These are phyloP conservation scores for Fonsecaea monophora DNA, from an alignment of 2,329 filamentous ascomycete species.

Conservation along the genomic window DNA sequence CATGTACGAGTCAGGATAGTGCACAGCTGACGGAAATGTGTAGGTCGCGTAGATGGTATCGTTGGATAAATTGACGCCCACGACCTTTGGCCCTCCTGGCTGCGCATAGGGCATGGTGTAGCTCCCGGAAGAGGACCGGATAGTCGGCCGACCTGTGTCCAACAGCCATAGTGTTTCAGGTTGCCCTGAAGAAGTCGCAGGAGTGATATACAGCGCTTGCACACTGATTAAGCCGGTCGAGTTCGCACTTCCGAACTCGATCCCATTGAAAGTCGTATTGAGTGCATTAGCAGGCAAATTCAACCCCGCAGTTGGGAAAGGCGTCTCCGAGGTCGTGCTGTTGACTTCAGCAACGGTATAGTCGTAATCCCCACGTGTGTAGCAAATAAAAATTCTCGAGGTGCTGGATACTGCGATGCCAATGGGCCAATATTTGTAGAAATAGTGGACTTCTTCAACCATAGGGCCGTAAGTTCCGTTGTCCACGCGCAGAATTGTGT, in stretches of 20 bases:
- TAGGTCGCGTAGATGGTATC: slow-evolving; percentile 50
- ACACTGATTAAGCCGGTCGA: slow-evolving; percentile 51
- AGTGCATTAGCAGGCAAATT: slow-evolving; percentile 47
- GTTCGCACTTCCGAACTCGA: slow-evolving; percentile 55
- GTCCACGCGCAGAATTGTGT: slow-evolving; percentile 49
- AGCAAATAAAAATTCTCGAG: slow-evolving; percentile 54
- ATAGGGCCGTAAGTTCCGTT: slow-evolving; percentile 57
- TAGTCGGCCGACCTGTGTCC: slow-evolving; percentile 54
- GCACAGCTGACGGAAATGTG: slow-evolving; percentile 52
- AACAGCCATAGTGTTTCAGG: slow-evolving; percentile 56
- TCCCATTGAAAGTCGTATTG: slow-evolving; percentile 51
- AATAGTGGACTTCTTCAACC: slow-evolving; percentile 59
- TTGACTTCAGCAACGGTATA: slow-evolving; percentile 58
- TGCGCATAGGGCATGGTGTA: slow-evolving; percentile 54
- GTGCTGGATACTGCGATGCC: slow-evolving; percentile 53
- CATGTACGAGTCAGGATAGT: slow-evolving; percentile 56
- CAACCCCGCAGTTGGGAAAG: slow-evolving; percentile 53
- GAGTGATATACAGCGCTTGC: slow-evolving; percentile 55
- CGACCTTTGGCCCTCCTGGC: slow-evolving; percentile 55
- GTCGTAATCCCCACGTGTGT: slow-evolving; percentile 54
- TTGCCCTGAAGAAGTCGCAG: slow-evolving; percentile 42
- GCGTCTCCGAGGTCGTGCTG: slow-evolving; percentile 55
- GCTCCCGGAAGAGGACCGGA: slow-evolving; percentile 47
- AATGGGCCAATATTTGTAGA: slow-evolving; percentile 56
- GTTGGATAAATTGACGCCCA: slow-evolving; percentile 52